Conservation (phyloP, 1,284 basidiomycete genomes). For the Trametes polyzona region DNA sequence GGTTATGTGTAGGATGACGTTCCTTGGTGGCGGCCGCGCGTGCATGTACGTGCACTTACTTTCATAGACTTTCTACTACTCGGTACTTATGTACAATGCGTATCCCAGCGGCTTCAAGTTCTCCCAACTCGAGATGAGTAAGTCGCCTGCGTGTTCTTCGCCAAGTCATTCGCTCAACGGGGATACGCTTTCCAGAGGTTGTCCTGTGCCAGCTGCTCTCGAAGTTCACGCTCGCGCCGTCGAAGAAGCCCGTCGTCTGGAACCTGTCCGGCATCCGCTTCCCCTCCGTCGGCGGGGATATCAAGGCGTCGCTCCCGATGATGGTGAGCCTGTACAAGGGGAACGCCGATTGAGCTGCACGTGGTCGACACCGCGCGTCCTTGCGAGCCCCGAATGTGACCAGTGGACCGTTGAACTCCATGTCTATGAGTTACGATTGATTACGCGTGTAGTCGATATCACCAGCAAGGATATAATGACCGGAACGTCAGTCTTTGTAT, state of each 20-base stretch:
- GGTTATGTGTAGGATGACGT: conserved; percentile 35
- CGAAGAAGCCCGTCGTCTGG: conserved; percentile 6
- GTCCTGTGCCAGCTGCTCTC: background rate
- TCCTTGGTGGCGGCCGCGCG: conserved; percentile 36
- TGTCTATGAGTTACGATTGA: too few species aligned
- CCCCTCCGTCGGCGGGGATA: background rate
- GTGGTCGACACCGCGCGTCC: too few species aligned
- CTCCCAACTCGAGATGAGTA: too few species aligned
- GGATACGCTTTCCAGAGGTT: background rate
- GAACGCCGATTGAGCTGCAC: too few species aligned
- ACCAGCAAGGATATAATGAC: too few species aligned
- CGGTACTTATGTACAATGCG: background rate
- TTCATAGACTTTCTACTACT: background rate
- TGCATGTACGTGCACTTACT: conserved; percentile 37
- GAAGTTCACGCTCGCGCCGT: conserved; percentile 2
- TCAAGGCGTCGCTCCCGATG: background rate
- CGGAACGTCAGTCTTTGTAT: too few species aligned
- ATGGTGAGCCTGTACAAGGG: background rate
- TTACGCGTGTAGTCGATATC: too few species aligned
- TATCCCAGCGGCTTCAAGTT: conserved; percentile 37
- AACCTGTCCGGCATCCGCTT: conserved; percentile 1
- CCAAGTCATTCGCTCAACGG: background rate
- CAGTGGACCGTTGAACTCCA: too few species aligned
- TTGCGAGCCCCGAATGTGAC: too few species aligned
- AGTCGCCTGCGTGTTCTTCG: background rate